Evolutionary conservation across 1,284 basidiomycete species (phyloP).

Genomic region (Flammula alnicola): DNA sequence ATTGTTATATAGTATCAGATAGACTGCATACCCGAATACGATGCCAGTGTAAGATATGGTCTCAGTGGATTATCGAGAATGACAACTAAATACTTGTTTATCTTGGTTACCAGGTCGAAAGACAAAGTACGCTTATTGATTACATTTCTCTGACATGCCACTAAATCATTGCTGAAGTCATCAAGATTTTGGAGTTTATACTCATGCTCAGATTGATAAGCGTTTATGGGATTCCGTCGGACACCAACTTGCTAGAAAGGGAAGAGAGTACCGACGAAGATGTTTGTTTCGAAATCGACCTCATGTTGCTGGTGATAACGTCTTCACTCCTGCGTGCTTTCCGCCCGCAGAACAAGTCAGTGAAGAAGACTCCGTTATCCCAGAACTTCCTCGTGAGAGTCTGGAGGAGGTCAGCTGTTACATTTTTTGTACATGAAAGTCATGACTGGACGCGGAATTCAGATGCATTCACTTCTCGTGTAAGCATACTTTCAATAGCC

Average conservation of each 20-base stretch:
- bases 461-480: slow-evolving; percentile 64
- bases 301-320: slow-evolving; percentile 40
- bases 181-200: slow-evolving; percentile 68
- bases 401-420: slow-evolving; percentile 48
- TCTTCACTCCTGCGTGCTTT: slow-evolving; percentile 48
- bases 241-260: slow-evolving; percentile 52
- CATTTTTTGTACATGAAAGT: slow-evolving; percentile 25
- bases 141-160: not conserved
- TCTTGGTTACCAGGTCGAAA: slow-evolving; percentile 56
- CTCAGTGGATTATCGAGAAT: not conserved
- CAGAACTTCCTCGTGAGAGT: slow-evolving; percentile 38
- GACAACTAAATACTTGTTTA: not conserved
- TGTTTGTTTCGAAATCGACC: slow-evolving; percentile 50
- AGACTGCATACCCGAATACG: slow-evolving; percentile 58
- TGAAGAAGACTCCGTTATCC: slow-evolving; percentile 26
- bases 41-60: slow-evolving; percentile 44
- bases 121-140: slow-evolving; percentile 48
- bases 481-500: slow-evolving; percentile 33
- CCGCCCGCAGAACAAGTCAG: slow-evolving; percentile 35
- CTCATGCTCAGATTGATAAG: slow-evolving; percentile 58
- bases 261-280: slow-evolving; percentile 56
- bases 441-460: slow-evolving; percentile 1
- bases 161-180: slow-evolving; percentile 38
- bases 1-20: slow-evolving; percentile 62
- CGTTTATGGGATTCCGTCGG: slow-evolving; percentile 63